Evolutionary conservation across 2,329 filamentous ascomycete species (phyloP), one percentile per base, ranked within the genome.

Genomic region (Fusarium graminum): DNA sequence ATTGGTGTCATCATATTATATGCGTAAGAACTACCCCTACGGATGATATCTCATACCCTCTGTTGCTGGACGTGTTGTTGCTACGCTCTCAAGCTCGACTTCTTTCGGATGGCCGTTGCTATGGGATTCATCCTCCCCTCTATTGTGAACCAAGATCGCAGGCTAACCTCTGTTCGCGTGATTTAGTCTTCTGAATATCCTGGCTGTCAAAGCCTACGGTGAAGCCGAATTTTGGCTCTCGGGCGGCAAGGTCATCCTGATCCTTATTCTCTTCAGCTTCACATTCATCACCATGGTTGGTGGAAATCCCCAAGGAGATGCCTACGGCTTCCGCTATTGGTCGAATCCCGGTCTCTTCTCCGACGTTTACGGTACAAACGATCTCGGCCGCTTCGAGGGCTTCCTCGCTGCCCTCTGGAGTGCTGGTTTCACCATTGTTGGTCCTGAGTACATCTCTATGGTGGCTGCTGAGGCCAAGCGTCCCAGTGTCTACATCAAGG

Each of bases 281-380:
- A 93, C 92, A n/a, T 91, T 94, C 73, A 83, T 94, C 69, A 89
- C 88, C 46, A 93, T 93, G 89, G 81, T 92, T 9, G 92, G 91
- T 34, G 92, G 90, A 29, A 94, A 94, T 68, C 92, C 92, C 0
- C 74, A 87, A 7, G 80, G 86, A 45, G 89, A 91, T 69, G 81
- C 86, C 3, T 92, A 88, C 71, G 90, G 90, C 19, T 93, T 93
- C 74, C 82, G 89, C 17, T 88, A 89, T 73, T 91, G 89, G 89
- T 83, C 81, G 6, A 68, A 74, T 34, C 74, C 78, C 2, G 77
- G 75, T 29, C 65, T 75, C 70, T 76, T 80, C 47, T 84, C 83
- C 16, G 83, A 88, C 65, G 57, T 67, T 60, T 83, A 89, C 60
- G 84, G 87, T 40, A 80, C 79, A 0, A 89, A 89, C 4, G 72